Base-by-base conservation (phyloP, 1,284 basidiomycete species). In the Naganishia cerealis region DNA sequence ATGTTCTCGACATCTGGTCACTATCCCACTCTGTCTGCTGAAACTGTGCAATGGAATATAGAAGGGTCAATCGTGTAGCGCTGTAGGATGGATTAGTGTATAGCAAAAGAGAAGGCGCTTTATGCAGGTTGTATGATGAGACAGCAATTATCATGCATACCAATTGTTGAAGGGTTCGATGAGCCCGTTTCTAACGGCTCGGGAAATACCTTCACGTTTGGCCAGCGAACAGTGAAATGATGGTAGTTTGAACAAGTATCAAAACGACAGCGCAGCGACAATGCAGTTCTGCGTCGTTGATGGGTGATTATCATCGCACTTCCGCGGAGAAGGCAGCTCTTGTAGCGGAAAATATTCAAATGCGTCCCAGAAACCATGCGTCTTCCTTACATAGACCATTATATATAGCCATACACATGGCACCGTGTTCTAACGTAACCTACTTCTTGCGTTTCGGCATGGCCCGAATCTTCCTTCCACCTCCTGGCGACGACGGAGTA, bases 381-480 rank as follows among this genome's bases (percentile, higher is more conserved):
- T 50, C 46, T 15, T 46, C n/a, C 46, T 13, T 6, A 33, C 1
- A n/a, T 50, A 24, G 13, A 50, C 2, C 0, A 50, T 24, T 24
- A 24, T 50, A 50, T 50, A 50, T 6, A 50, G 5, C 8, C 21
- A n/a, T 10, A 50, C 24, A 50, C 46, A 50, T 2, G n/a, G 46
- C 46, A 24, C 6, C 21, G 8, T 24, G n/a, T 50, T 50, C 46
- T 8, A 24, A 50, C n/a, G 16, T n/a, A 50, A 15, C 46, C 52
- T 63, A 54, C 50, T 63, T 63, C 18, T 24, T 52, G 7, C 61
- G 61, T 40, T 63, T 63, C 39, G 66, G 66, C 36, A 67, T 67
- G 13, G 57, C 57, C 9, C 57, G 57, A 16, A 67, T 59, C 24
- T 42, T 52, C 38, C 66, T 57, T 29, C 66, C 66, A 29, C 50